phyloP scores from a whole-genome alignment of 768 basidiomycete species.

The Boletus coccyginus region DNA sequence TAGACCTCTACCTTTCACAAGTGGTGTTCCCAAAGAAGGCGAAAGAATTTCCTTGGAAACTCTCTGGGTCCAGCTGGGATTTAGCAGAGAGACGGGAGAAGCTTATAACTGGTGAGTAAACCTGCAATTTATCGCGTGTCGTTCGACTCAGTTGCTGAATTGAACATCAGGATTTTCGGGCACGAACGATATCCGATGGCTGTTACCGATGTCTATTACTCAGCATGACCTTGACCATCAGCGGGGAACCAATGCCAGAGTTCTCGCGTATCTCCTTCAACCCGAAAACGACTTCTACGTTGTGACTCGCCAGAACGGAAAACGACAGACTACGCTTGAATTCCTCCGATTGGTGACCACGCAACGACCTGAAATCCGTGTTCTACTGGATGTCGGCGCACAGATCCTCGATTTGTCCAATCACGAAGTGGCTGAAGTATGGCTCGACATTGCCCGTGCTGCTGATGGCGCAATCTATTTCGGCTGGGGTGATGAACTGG shows the following conservation, averaged over 20 bases:
- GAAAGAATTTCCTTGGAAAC: slow-evolving; percentile 30
- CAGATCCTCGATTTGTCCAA: slow-evolving; percentile 53
- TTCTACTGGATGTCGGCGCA: slow-evolving; percentile 53
- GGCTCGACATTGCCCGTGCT: slow-evolving; percentile 32
- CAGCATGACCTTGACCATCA: too few relatives aligned
- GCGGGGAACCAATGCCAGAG: too few relatives aligned
- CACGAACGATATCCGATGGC: slow-evolving; percentile 37
- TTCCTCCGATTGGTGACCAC: slow-evolving; percentile 28
- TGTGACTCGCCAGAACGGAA: not conserved
- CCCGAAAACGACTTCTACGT: slow-evolving; percentile 16
- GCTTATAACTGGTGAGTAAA: slow-evolving; percentile 6
- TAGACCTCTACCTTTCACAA: too few relatives aligned
- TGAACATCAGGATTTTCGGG: slow-evolving; percentile 35
- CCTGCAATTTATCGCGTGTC: not conserved
- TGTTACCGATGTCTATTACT: too few relatives aligned
- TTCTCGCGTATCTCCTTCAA: too few relatives aligned
- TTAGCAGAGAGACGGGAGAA: slow-evolving; percentile 23
- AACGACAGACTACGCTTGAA: not conserved
- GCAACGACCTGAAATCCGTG: slow-evolving; percentile 36
- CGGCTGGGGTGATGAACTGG: slow-evolving; percentile 25
- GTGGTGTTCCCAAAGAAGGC: slow-evolving; percentile 35
- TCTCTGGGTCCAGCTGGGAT: slow-evolving; percentile 34
- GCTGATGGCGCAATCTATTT: slow-evolving; percentile 27
- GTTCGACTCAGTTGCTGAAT: not conserved
- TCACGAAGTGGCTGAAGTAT: slow-evolving; percentile 34